phyloP scores from a whole-genome alignment of 2,329 filamentous ascomycete species.

The Eutypa lata region DNA sequence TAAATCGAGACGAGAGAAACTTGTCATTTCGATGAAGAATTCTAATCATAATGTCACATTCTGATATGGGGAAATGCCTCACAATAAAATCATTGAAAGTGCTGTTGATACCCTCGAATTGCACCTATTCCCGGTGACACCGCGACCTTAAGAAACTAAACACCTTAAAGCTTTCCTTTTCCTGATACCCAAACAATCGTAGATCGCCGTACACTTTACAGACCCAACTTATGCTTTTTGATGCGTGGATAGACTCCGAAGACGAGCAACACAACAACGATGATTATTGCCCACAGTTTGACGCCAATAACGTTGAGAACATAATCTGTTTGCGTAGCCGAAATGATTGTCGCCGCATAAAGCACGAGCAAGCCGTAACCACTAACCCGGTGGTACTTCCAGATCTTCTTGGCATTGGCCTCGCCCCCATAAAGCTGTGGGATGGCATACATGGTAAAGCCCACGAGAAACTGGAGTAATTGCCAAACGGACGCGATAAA shows the following conservation, averaged over 20 bases:
- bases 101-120: background rate
- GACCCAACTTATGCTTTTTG: slow-evolving; percentile 76
- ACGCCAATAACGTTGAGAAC: slow-evolving; percentile 67
- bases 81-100: background rate
- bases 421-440: slow-evolving; percentile 75
- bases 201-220: slow-evolving; percentile 24
- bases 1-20: too few species aligned
- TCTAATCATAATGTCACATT: too few species aligned
- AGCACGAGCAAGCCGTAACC: slow-evolving; percentile 74
- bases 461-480: slow-evolving; percentile 70
- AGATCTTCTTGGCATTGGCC: slow-evolving; percentile 75
- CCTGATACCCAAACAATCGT: background rate
- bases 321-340: slow-evolving; percentile 75
- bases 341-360: slow-evolving; percentile 69
- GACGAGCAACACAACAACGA: slow-evolving; percentile 64
- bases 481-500: slow-evolving; percentile 69
- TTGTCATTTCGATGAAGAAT: too few species aligned
- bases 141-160: too few species aligned
- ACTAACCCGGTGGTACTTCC: slow-evolving; percentile 81
- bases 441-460: slow-evolving; percentile 77
- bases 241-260: slow-evolving; percentile 74
- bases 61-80: too few species aligned
- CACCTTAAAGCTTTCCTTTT: background rate
- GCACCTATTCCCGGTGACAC: too few species aligned
- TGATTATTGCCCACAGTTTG: slow-evolving; percentile 70